phyloP scores from a whole-genome alignment of 176 grass and related monocot genomes.

The Musa beccarii region DNA sequence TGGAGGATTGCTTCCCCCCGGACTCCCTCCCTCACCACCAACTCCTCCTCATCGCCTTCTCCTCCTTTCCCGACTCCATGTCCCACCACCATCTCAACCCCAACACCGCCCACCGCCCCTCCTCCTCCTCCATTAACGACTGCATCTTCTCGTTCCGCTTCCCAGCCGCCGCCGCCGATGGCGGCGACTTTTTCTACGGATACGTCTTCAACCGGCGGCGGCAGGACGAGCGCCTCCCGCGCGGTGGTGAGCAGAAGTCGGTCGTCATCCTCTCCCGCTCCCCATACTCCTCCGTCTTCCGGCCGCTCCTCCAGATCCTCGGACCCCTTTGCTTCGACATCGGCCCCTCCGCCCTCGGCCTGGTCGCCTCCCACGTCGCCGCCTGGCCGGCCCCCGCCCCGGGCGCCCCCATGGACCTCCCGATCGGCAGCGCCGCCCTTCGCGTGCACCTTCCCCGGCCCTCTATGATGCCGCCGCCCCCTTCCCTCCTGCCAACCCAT shows the following conservation, averaged over 20 bases:
- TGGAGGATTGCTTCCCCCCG: conserved; percentile 67
- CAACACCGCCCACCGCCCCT: conserved; percentile 42
- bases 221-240: conserved; percentile 88
- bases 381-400: conserved; percentile 56
- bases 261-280: conserved; percentile 73
- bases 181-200: conserved; percentile 55
- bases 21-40: conserved; percentile 45
- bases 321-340: conserved; percentile 97
- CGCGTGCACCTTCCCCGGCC: conserved; percentile 63
- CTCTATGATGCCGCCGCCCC: conserved; percentile 39
- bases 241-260: conserved; percentile 93
- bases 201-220: conserved; percentile 97
- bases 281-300: conserved; percentile 72
- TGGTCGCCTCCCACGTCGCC: conserved; percentile 86
- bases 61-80: conserved; percentile 99
- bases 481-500: conserved; percentile 38
- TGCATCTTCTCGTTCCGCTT: conserved; percentile 95
- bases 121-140: conserved; percentile 69
- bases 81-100: conserved; percentile 90
- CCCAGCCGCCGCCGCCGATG: conserved; percentile 30
- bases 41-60: conserved; percentile 80
- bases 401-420: conserved; percentile 66
- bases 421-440: conserved; percentile 66
- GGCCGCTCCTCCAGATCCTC: conserved; percentile 83
- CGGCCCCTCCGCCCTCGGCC: conserved; percentile 55